Evolutionary conservation across 108 stramenopile genomes (phyloP), one percentile per base, ranked within the genome.

Genomic region (Skeletonema potamos): DNA sequence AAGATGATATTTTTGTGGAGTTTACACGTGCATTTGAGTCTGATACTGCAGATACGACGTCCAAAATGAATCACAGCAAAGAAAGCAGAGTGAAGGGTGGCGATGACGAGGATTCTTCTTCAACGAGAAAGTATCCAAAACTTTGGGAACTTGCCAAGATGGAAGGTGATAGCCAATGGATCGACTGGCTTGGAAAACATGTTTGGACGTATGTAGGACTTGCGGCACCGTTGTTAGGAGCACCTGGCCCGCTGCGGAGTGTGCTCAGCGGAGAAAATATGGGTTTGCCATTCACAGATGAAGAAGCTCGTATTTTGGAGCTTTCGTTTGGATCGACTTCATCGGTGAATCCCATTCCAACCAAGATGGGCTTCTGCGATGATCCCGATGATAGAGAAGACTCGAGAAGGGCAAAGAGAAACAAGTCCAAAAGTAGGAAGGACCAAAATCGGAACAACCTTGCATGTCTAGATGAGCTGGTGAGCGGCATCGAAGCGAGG

Each of bases 251-350:
- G n/a, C 73, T 96, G 20, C 82, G 92, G 24, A 83, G 89, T 37
- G 95, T 93, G 11, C 73, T 96, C 6, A 84, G 80, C 58, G 95
- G 95, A 33, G 95, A 96, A 68, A 92, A 88, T 56, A 96, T 96
- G 95, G 95, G 95, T 9, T 64, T 96, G 59, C 95, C 95, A 17
- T 76, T 96, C 18, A 83, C 77, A 7, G 89, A 96, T 64, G 85
- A 83, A 30, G 83, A 84, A 22, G 89, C 89, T 7, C 64, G 95
- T 66, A 64, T 76, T 17, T 78, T 95, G 72, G 94, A 93, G 64
- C 67, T 95, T 34, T 88, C 85, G 1, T 94, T 94, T 76, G 93
- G 93, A 10, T 89, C 85, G 2, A 94, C 93, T 2, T 68, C 87
- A 58, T 89, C 87, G 33, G 79, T 92, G 30, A 90, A 90, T 70